A percentile compares a stretch with the other conserved stretches of the same genome.
Conservation (phyloP, 2,329 filamentous ascomycete genomes). For the Neodidymelliopsis sp. region DNA sequence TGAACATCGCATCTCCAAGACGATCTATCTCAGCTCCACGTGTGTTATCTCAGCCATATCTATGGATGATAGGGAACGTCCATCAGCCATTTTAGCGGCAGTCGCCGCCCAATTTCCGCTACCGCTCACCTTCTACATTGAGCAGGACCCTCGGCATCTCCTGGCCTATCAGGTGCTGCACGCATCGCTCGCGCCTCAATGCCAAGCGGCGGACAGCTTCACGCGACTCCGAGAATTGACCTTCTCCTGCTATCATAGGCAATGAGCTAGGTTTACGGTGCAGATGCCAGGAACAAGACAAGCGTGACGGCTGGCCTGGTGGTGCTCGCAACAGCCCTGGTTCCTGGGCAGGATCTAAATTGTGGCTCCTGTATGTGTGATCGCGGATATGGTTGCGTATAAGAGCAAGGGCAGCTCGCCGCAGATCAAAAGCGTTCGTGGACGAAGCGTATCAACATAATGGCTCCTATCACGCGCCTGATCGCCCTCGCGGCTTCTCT, state of each 20-base stretch:
- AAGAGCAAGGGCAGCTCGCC: constrained; percentile 10
- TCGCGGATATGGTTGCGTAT: constrained; percentile 2
- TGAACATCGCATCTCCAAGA: background rate
- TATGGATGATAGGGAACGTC: constrained; percentile 11
- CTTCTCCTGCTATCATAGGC: constrained; percentile 17
- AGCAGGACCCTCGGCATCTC: constrained; percentile 13
- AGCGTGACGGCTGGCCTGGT: constrained; percentile 9
- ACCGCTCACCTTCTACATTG: constrained; percentile 15
- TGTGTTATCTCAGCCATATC: constrained; percentile 18
- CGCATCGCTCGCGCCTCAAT: constrained; percentile 10
- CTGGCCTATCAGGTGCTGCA: constrained; percentile 17
- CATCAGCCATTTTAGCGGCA: constrained; percentile 13
- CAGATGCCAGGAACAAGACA: constrained; percentile 19
- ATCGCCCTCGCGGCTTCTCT: constrained; percentile 27
- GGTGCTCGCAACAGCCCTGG: constrained; percentile 7
- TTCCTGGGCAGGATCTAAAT: constrained; percentile 7
- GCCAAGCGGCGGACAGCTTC: constrained; percentile 17
- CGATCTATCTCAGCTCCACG: constrained; percentile 2
- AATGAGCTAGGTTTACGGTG: constrained; percentile 13
- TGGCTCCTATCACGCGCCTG: constrained; percentile 25
- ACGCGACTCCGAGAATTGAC: constrained; percentile 13
- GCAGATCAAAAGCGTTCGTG: constrained; percentile 7
- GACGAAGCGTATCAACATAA: constrained; percentile 16
- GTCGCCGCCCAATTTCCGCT: constrained; percentile 18
- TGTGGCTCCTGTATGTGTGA: background rate